These are phyloP conservation scores for Anastatica hierochuntica DNA, from an alignment of 345 rosid genomes.

Conservation along the genomic window DNA sequence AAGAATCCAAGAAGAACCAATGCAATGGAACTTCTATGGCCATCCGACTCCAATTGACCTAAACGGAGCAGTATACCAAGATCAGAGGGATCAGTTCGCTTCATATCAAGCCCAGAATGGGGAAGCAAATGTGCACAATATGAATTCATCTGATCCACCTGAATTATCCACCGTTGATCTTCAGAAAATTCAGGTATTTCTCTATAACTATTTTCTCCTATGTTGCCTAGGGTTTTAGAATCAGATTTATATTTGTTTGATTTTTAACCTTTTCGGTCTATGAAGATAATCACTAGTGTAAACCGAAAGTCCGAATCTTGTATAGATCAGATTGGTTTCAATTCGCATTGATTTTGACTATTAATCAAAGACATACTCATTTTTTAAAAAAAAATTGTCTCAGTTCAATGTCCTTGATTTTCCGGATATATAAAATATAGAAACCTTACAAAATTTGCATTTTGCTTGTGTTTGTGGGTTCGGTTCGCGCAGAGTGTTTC, in stretches of 20 bases:
- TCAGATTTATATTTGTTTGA: neutral
- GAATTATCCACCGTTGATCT: constrained; percentile 52
- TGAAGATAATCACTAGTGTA: neutral
- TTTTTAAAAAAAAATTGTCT: no score
- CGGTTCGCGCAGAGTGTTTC: neutral
- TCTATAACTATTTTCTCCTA: neutral
- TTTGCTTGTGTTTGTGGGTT: neutral
- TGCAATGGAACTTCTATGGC: constrained; percentile 24
- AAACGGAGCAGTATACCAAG: constrained; percentile 48
- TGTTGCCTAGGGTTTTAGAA: neutral
- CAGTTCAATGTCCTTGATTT: neutral
- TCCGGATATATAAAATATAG: neutral
- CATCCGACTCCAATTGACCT: constrained; percentile 42
- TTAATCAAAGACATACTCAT: neutral
- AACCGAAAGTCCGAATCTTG: neutral
- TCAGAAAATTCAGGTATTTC: constrained; percentile 67
- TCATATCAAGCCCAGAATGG: constrained; percentile 17
- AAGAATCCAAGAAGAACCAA: constrained; percentile 32
- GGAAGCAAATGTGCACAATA: constrained; percentile 32
- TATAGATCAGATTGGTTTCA: neutral
- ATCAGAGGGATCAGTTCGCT: constrained; percentile 30
- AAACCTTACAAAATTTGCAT: neutral
- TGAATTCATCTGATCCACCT: constrained; percentile 30
- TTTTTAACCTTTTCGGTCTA: neutral
- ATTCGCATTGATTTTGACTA: neutral